These are phyloP conservation scores for Schizopora paradoxa DNA, from an alignment of 1,284 basidiomycete species.

Conservation along the genomic window DNA sequence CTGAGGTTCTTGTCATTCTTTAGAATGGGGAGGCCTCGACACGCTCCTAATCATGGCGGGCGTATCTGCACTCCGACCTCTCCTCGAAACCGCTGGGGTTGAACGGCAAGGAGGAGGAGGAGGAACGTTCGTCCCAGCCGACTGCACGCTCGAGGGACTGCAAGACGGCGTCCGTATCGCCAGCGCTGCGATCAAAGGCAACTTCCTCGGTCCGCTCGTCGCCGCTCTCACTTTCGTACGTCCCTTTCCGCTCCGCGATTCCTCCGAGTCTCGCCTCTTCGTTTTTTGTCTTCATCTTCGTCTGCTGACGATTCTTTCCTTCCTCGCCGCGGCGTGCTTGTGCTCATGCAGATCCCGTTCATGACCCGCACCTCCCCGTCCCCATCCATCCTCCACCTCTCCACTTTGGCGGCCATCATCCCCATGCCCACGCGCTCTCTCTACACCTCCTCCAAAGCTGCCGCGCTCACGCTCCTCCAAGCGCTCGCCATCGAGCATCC, in stretches of 20 bases:
- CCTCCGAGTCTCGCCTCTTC: too few species aligned
- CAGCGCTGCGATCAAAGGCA: conserved; percentile 48
- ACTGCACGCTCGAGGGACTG: conserved; percentile 44
- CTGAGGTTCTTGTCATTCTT: neutral
- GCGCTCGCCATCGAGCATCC: conserved; percentile 77
- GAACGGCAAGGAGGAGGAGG: conserved; percentile 32
- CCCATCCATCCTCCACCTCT: conserved; percentile 77
- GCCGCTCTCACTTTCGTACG: conserved; percentile 64
- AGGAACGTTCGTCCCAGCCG: conserved; percentile 28
- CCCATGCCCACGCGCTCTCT: conserved; percentile 83
- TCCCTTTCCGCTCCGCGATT: conserved; percentile 20
- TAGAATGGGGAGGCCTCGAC: conserved; percentile 80
- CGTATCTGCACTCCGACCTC: conserved; percentile 75
- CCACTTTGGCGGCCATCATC: conserved; percentile 74
- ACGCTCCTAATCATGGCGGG: conserved; percentile 84
- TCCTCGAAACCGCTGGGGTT: conserved; percentile 70
- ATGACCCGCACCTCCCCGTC: conserved; percentile 61
- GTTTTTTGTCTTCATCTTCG: too few species aligned
- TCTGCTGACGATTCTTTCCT: conserved; percentile 16
- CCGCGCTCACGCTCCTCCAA: conserved; percentile 75
- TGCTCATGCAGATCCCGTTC: conserved; percentile 62
- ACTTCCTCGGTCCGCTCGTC: conserved; percentile 61
- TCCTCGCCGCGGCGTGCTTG: too few species aligned
- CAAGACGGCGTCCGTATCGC: conserved; percentile 48
- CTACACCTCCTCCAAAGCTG: conserved; percentile 82